These are phyloP conservation scores for Leptographium procerum DNA, from an alignment of 2,329 filamentous ascomycete species.

Conservation along the genomic window DNA sequence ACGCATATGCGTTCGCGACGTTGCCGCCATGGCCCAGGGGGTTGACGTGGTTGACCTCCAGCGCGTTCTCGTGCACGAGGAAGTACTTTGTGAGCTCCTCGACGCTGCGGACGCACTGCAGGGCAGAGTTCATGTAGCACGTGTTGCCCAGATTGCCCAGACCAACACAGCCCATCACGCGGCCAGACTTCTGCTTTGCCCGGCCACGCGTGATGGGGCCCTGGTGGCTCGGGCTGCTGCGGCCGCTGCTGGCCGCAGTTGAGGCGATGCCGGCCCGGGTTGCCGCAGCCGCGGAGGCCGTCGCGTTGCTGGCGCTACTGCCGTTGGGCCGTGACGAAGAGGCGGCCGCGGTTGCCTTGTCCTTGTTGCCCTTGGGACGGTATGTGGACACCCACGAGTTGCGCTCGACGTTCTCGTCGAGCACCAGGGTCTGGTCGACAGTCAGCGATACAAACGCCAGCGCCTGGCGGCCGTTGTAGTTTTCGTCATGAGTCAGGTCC, in stretches of 20 bases:
- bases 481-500: slow-evolving; percentile 61
- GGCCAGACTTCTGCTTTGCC: slow-evolving; percentile 55
- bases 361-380: slow-evolving; percentile 16
- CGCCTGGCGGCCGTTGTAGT: slow-evolving; percentile 64
- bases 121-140: slow-evolving; percentile 97
- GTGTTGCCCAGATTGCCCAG: slow-evolving; percentile 90
- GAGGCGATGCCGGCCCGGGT: slow-evolving; percentile 17
- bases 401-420: slow-evolving; percentile 64
- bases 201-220: slow-evolving; percentile 60
- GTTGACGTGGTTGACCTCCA: slow-evolving; percentile 77
- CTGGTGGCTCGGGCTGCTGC: slow-evolving; percentile 54
- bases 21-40: slow-evolving; percentile 75
- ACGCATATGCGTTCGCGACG: slow-evolving; percentile 75
- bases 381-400: slow-evolving; percentile 47
- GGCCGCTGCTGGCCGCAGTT: slow-evolving; percentile 43
- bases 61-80: slow-evolving; percentile 58
- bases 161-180: slow-evolving; percentile 66
- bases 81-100: slow-evolving; percentile 93
- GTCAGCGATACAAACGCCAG: slow-evolving; percentile 56
- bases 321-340: slow-evolving; percentile 8
- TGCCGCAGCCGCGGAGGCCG: slow-evolving; percentile 16
- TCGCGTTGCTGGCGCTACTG: slow-evolving; percentile 12
- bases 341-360: slow-evolving; percentile 2
- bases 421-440: slow-evolving; percentile 65
- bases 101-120: slow-evolving; percentile 88